Percentiles rank a stretch among this genome's conserved stretches.
phyloP scores from a whole-genome alignment of 2,329 filamentous ascomycete species.

The Huntiella omanensis region DNA sequence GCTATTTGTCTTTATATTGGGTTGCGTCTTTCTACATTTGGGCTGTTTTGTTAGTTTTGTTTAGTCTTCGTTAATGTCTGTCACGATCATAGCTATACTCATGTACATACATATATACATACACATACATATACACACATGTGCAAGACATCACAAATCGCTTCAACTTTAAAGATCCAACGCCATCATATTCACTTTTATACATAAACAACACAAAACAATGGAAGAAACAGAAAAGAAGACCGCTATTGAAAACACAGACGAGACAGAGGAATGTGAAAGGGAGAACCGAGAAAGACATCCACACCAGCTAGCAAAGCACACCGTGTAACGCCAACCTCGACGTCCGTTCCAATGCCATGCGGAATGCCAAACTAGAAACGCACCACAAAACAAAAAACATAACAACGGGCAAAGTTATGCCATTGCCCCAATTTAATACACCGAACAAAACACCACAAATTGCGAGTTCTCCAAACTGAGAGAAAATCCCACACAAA shows the following conservation, averaged over 20 bases:
- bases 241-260: not conserved
- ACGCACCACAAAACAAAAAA: not conserved
- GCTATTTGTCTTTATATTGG: slow-evolving; percentile 1
- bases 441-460: slow-evolving; percentile 4
- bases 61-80: not conserved
- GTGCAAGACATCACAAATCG: not conserved
- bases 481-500: slow-evolving; percentile 8
- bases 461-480: slow-evolving; percentile 10
- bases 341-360: not conserved
- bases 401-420: not conserved
- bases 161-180: not conserved
- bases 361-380: not conserved
- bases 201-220: not conserved
- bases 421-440: not conserved
- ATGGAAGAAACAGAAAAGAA: slow-evolving; percentile 1
- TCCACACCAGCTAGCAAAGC: slow-evolving; percentile 1
- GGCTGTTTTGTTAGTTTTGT: not conserved
- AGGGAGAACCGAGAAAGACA: slow-evolving; percentile 1
- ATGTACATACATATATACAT: not conserved
- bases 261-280: not conserved
- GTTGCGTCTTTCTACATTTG: not conserved
- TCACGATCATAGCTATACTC: not conserved
- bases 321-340: slow-evolving; percentile 7
- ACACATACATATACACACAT: not conserved
- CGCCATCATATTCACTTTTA: not conserved